Base-by-base conservation (phyloP, 148 eudicot genomes). In the Mesembryanthemum crystallinum region DNA sequence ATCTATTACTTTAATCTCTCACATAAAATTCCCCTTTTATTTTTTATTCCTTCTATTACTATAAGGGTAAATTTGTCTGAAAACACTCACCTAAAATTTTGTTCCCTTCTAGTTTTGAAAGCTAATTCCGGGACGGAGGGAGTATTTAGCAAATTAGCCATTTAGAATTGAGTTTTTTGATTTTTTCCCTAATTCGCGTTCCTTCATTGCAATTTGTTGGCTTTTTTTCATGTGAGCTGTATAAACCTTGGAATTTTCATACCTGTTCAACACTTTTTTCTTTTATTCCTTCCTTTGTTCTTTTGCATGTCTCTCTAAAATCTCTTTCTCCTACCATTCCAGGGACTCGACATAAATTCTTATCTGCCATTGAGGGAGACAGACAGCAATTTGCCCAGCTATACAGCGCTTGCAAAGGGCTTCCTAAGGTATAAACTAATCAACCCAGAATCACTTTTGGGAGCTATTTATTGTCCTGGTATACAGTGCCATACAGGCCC, bases 391-490 rank as follows among this genome's bases (percentile, higher is more conserved):
- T 89, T 62, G 72, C 75, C 45, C 82, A 58, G 73, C 73, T 89
- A 32, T 84, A 83, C 72, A 79, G 69, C 75, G 90, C 92, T 68
- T 89, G 92, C 74, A 87, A 83, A 77, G 92, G 92, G 69, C 71
- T 75, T 77, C 81, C 83, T 77, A 84, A 85, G 92, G 90, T 87
- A 87, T 75, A n/a, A 28, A 59, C 64, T 63, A 21, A 23, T 39
- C 7, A 1, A 21, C 66, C 7, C 13, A 1, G n/a, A 39, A 15
- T 58, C 33, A 9, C 32, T 59, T 58, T 35, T 29, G 45, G 13
- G 17, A 18, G 7, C 7, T 28, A 27, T 11, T 4, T 18, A 35
- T 35, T 35, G 39, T 35, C 39, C 39, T 35, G 39, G 39, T 35
- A 35, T 35, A 35, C 39, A 35, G 39, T 35, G 39, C 39, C 6